Base-by-base conservation (phyloP, 305 asterid species). In the Fraxinus nigra region DNA sequence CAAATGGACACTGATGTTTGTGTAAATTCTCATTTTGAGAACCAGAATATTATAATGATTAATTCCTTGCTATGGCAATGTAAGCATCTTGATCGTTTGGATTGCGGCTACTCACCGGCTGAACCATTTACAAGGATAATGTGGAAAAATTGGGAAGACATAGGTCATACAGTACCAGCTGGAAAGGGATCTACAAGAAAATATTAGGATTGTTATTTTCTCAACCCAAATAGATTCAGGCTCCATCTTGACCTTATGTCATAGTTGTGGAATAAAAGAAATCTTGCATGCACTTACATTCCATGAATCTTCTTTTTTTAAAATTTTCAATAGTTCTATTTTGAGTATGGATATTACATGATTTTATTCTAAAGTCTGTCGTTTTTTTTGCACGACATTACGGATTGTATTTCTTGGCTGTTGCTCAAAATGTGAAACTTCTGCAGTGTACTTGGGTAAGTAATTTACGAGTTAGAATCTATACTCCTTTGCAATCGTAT, bases 391-490 rank as follows among this genome's bases (percentile, higher is more conserved):
- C 91, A 89, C 87, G 88, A 70, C 59, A 61, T 16, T 35, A 43
- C 86, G 85, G 81, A 77, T 88, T 77, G 5, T 77, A 7, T 65
- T 78, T 88, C 83, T 40, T 84, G 80, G 86, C 77, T 80, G 85
- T 76, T 84, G 85, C 83, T 80, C 85, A 11, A 79, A 83, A 78
- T 40, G 43, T 30, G 83, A 48, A 84, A 48, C 54, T 37, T 67
- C 81, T 87, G 76, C 95, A 95, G 99, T 95, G 22, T 95, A 95
- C 83, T 90, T 95, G 79, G 99, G 99, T 94, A 85, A 85, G 94
- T 86, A 38, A n/a, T 81, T 77, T 43, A 85, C 33, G 73, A 7
- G 70, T 76, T 76, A 5, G 34, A 8, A 14, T 28, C 40, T 38
- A 33, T n/a, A 35, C 20, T 69, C 22, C 56, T 48, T 24, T 38